Evolutionary conservation across 2,329 filamentous ascomycete genomes (phyloP).

Genomic region (Fusarium newnesense): DNA sequence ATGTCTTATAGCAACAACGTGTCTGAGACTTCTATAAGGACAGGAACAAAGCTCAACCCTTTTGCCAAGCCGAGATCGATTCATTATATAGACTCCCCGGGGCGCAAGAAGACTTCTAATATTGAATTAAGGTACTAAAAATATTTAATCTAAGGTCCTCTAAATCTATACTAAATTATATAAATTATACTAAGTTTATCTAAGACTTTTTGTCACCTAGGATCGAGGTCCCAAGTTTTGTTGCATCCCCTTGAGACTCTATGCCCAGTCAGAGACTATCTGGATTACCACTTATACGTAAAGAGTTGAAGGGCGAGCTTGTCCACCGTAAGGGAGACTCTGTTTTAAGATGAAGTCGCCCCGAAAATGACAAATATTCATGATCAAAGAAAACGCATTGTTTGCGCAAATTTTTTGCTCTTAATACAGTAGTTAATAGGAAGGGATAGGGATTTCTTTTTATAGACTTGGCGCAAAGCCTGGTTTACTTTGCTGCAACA

Average conservation of each 20-base stretch:
- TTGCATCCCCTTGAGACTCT: neutral
- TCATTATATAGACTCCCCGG: neutral
- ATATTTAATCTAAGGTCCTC: no score
- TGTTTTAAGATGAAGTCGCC: neutral
- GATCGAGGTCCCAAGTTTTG: no score
- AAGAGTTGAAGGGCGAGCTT: conserved; percentile 1
- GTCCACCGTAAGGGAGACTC: conserved; percentile 14
- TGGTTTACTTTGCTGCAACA: conserved; percentile 17
- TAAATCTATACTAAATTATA: no score
- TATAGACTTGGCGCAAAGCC: conserved; percentile 30
- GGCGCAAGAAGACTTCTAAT: no score
- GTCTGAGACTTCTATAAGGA: conserved; percentile 10
- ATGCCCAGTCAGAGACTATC: neutral
- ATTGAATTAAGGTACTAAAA: no score
- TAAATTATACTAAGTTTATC: no score
- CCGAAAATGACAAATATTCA: neutral
- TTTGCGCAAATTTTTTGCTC: neutral
- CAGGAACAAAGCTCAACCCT: neutral
- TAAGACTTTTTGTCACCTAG: no score
- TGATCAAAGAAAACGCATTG: neutral
- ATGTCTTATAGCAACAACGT: neutral
- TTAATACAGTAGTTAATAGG: conserved; percentile 1
- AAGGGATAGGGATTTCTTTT: conserved; percentile 29
- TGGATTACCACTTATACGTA: neutral
- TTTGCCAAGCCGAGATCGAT: conserved; percentile 3